Evolutionary conservation across 2,329 filamentous ascomycete genomes (phyloP).

Genomic region (Claviceps fusiformis): DNA sequence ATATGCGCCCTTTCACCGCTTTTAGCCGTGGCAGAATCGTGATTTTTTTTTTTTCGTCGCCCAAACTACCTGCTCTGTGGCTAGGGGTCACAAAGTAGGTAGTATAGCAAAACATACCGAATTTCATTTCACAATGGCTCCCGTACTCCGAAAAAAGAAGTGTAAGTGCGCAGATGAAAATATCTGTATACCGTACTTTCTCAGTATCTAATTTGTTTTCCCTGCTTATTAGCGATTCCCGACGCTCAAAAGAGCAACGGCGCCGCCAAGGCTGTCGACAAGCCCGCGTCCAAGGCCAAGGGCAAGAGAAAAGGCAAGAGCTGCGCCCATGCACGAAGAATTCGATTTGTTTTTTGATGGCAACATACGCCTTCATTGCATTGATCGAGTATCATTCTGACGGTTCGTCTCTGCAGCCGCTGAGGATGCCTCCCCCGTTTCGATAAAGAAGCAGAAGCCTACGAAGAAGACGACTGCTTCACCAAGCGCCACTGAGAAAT

Average conservation of each 20-base stretch:
- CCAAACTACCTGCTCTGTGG: background rate
- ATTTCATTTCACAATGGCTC: slow-evolving; percentile 26
- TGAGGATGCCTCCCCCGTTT: slow-evolving; percentile 23
- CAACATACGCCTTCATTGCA: background rate
- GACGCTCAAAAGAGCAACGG: slow-evolving; percentile 19
- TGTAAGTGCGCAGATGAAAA: slow-evolving; percentile 10
- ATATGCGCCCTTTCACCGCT: slow-evolving; percentile 18
- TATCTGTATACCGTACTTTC: background rate
- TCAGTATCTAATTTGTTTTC: background rate
- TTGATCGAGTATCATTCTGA: slow-evolving; percentile 8
- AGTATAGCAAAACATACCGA: slow-evolving; percentile 4
- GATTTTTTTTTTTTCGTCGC: slow-evolving; percentile 20
- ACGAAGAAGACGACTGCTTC: slow-evolving; percentile 1
- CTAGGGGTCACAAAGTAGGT: background rate
- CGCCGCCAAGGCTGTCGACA: slow-evolving; percentile 15
- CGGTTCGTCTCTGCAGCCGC: background rate
- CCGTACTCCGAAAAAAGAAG: slow-evolving; percentile 29
- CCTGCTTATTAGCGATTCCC: slow-evolving; percentile 9
- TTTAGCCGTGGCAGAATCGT: slow-evolving; percentile 22
- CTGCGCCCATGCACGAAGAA: background rate
- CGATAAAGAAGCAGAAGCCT: slow-evolving; percentile 20
- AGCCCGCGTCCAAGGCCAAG: slow-evolving; percentile 23
- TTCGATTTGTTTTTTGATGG: background rate
- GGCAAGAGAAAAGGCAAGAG: slow-evolving; percentile 21
- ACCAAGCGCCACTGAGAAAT: slow-evolving; percentile 3